Percentiles rank a stretch among this genome's conserved stretches.
Conservation (phyloP, 306 rosid species). For the Lotus japonicus region DNA sequence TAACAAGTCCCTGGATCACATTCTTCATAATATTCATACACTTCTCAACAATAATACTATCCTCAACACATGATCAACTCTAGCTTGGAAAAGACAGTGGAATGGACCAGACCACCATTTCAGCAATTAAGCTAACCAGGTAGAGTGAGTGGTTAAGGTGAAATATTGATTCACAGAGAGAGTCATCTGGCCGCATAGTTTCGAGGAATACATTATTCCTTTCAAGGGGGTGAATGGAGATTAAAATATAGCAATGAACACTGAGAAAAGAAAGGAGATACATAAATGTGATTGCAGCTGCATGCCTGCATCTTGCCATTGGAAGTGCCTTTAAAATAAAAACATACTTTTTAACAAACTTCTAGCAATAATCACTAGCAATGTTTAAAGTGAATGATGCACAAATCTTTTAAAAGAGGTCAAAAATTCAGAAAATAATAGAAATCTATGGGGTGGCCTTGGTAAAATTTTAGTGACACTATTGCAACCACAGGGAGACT, state of each 20-base stretch:
- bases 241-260: neutral
- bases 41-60: constrained; percentile 23
- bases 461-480: neutral
- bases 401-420: too few relatives aligned
- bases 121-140: constrained; percentile 13
- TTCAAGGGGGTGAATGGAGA: neutral
- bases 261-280: neutral
- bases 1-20: constrained; percentile 36
- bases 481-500: neutral
- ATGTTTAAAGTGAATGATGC: neutral
- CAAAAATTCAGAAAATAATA: too few relatives aligned
- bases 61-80: constrained; percentile 28
- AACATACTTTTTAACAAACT: neutral
- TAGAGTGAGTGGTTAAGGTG: neutral
- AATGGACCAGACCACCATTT: constrained; percentile 22
- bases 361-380: neutral
- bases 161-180: neutral
- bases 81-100: constrained; percentile 6
- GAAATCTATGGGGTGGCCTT: neutral
- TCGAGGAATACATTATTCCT: neutral
- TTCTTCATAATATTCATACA: constrained; percentile 36
- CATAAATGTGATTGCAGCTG: neutral
- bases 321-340: neutral
- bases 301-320: neutral
- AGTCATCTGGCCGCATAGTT: neutral